Evolutionary conservation across 116 monocot genomes (phyloP).

Genomic region (Cymodocea nodosa): DNA sequence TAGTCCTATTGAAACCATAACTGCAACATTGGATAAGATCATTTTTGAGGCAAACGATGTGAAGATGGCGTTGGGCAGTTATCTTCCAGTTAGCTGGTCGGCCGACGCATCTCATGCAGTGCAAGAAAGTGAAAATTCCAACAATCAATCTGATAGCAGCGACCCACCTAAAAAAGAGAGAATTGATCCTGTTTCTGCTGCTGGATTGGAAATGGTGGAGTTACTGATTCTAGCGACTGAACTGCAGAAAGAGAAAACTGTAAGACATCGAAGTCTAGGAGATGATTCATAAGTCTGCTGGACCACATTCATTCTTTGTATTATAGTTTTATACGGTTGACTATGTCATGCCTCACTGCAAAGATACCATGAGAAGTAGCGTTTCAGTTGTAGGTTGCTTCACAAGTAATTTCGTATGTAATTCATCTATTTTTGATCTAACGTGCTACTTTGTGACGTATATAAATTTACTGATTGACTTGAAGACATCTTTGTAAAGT

Average conservation of each 20-base stretch:
- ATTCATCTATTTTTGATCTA: no score
- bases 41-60: constrained; percentile 41
- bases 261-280: background rate
- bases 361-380: no score
- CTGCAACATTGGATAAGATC: constrained; percentile 26
- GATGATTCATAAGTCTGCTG: background rate
- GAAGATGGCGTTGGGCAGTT: constrained; percentile 36
- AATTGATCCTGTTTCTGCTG: constrained; percentile 25
- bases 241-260: constrained; percentile 25
- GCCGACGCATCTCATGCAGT: constrained; percentile 16
- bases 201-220: constrained; percentile 73
- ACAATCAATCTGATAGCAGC: background rate
- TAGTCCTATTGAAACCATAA: constrained; percentile 5
- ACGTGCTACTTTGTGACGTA: no score
- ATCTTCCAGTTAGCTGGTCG: constrained; percentile 70
- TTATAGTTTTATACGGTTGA: no score
- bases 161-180: constrained; percentile 16
- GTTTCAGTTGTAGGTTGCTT: no score
- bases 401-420: no score
- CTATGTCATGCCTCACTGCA: no score
- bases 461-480: no score
- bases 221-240: constrained; percentile 51
- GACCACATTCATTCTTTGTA: no score
- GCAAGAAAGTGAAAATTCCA: constrained; percentile 11
- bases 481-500: no score